Evolutionary conservation across 2,329 filamentous ascomycete species (phyloP).

Genomic region (Fusarium buharicum): DNA sequence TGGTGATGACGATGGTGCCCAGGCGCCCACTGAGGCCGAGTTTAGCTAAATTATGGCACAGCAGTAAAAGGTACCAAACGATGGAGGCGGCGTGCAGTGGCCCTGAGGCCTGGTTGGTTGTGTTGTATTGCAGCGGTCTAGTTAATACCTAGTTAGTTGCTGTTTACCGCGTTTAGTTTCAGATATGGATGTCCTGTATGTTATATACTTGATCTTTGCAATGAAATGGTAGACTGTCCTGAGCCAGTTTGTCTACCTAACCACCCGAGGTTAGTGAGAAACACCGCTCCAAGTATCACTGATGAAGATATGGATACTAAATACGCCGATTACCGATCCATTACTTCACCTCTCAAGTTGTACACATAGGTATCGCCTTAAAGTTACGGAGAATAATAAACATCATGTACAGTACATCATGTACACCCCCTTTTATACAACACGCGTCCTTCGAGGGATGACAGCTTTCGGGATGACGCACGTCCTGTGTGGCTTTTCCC

Average conservation of each 20-base stretch:
- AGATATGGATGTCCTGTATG: too few species aligned
- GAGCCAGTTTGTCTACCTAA: too few species aligned
- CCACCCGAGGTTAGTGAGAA: too few species aligned
- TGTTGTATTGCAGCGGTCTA: background rate
- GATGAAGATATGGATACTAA: too few species aligned
- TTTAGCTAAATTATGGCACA: constrained; percentile 22
- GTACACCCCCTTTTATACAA: constrained; percentile 25
- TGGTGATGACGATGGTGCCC: constrained; percentile 22
- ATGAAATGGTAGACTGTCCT: too few species aligned
- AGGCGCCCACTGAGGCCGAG: constrained; percentile 25
- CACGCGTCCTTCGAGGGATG: constrained; percentile 23
- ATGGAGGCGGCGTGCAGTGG: constrained; percentile 7
- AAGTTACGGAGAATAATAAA: background rate
- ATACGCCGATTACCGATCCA: too few species aligned
- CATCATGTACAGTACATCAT: background rate
- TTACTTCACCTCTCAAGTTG: background rate
- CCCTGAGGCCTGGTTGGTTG: background rate
- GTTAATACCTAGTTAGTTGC: too few species aligned
- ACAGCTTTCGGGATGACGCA: constrained; percentile 40
- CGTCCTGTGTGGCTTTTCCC: constrained; percentile 21
- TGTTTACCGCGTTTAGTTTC: too few species aligned
- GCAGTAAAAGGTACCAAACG: constrained; percentile 4
- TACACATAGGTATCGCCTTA: background rate
- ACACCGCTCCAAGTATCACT: too few species aligned
- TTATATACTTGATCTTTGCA: too few species aligned